Percentiles rank a stretch among this genome's conserved stretches.
These are phyloP conservation scores for Ophiostoma australiae DNA, from an alignment of 2,329 filamentous ascomycete species.

Conservation along the genomic window DNA sequence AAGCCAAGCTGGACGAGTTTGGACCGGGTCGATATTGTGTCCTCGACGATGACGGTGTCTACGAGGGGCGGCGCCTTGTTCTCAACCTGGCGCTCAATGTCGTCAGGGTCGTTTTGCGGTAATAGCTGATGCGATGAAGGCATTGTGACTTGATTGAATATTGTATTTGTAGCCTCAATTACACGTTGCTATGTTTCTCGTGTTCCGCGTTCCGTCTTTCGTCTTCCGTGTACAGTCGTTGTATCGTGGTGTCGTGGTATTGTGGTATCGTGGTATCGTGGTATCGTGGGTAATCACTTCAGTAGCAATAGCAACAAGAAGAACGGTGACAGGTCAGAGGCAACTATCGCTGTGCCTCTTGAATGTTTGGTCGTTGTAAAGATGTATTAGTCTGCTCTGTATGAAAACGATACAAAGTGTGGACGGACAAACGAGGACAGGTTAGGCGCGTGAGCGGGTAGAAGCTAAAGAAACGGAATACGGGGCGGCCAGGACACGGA, in stretches of 20 bases:
- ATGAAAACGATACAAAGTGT: neutral
- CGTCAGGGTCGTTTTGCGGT: slow-evolving; percentile 22
- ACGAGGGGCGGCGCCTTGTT: slow-evolving; percentile 10
- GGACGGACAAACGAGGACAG: neutral
- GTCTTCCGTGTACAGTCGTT: neutral
- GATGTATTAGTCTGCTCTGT: neutral
- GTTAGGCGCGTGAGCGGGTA: slow-evolving; percentile 1
- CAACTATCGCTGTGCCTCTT: neutral
- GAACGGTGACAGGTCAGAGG: neutral
- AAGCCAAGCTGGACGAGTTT: slow-evolving; percentile 25
- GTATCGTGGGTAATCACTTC: neutral
- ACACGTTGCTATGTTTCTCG: neutral
- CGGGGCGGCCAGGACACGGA: neutral
- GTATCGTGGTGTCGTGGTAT: neutral
- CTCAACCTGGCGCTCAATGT: slow-evolving; percentile 19
- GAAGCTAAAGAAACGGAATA: neutral
- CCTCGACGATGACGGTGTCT: slow-evolving; percentile 18
- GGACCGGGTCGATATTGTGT: slow-evolving; percentile 21
- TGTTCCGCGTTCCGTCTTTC: neutral
- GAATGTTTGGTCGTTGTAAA: neutral
- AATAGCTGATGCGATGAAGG: slow-evolving; percentile 21
- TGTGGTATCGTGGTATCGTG: neutral
- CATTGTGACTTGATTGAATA: neutral
- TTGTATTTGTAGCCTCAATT: neutral
- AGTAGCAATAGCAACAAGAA: neutral